Evolutionary conservation across 2,329 filamentous ascomycete genomes (phyloP).

Genomic region (Coleophoma crateriformis): DNA sequence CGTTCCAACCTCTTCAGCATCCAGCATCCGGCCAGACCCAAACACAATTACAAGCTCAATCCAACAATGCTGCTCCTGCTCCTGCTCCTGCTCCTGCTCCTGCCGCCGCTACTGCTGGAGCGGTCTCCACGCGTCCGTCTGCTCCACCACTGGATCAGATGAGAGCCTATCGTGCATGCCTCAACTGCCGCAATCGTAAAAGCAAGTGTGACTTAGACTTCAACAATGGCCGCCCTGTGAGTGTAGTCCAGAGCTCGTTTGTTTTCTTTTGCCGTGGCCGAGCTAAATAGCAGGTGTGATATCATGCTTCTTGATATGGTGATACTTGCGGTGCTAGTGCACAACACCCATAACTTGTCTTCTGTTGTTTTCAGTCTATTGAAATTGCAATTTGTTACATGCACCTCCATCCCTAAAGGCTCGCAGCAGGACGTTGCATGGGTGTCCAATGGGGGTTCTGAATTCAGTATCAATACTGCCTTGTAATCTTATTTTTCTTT

Average conservation of each 20-base stretch:
- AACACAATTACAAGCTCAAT: neutral
- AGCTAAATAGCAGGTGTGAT: neutral
- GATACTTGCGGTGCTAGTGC: too few species aligned
- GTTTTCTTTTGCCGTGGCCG: neutral
- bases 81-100: neutral
- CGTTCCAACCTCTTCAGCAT: neutral
- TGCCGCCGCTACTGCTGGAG: neutral
- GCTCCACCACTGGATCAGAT: slow-evolving; percentile 20
- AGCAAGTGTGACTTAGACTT: slow-evolving; percentile 26
- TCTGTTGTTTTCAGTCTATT: too few species aligned
- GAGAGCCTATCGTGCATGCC: slow-evolving; percentile 26
- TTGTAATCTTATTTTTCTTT: too few species aligned
- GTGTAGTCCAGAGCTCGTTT: neutral
- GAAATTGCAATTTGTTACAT: too few species aligned
- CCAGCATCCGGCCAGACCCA: neutral
- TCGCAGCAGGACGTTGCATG: too few species aligned
- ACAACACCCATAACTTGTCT: too few species aligned
- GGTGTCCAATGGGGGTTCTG: too few species aligned
- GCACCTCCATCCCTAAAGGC: too few species aligned
- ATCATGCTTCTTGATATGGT: neutral
- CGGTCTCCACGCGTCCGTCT: slow-evolving; percentile 3
- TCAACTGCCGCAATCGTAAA: slow-evolving; percentile 26
- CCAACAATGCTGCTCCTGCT: neutral
- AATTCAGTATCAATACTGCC: too few species aligned
- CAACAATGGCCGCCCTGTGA: slow-evolving; percentile 24